Evolutionary conservation across 768 basidiomycete genomes (phyloP).

Genomic region (Russula sp.): DNA sequence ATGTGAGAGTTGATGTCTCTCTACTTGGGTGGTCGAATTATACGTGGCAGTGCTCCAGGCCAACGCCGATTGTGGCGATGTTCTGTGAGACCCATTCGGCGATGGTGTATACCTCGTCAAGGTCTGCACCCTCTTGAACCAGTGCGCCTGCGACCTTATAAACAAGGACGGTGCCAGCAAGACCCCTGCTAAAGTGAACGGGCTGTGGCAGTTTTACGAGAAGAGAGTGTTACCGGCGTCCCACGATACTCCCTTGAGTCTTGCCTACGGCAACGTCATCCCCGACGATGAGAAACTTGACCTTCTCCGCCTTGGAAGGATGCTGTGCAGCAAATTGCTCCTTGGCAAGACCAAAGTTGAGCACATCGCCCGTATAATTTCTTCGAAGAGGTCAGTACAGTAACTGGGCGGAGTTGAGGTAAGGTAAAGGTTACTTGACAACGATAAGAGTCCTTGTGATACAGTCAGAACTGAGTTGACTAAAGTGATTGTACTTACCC

Average conservation of each 20-base stretch:
- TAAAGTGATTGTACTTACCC: slow-evolving; percentile 40
- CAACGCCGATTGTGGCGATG: slow-evolving; percentile 78
- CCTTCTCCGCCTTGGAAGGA: slow-evolving; percentile 55
- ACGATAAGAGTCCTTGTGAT: slow-evolving; percentile 63
- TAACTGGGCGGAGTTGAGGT: too few species aligned
- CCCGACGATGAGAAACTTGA: slow-evolving; percentile 76
- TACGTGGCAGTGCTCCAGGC: slow-evolving; percentile 86
- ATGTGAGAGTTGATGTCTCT: not conserved
- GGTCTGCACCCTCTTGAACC: slow-evolving; percentile 54
- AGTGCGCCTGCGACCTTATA: slow-evolving; percentile 90
- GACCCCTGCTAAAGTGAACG: slow-evolving; percentile 44
- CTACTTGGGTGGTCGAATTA: not conserved
- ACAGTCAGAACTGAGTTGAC: not conserved
- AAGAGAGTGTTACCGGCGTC: slow-evolving; percentile 48
- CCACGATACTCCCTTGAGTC: slow-evolving; percentile 77
- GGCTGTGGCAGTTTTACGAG: not conserved
- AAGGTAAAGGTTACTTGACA: slow-evolving; percentile 51
- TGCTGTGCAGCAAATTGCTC: slow-evolving; percentile 72
- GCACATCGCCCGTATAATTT: slow-evolving; percentile 86
- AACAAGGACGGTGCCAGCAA: slow-evolving; percentile 74
- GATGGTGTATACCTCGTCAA: slow-evolving; percentile 59
- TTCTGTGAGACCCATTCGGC: slow-evolving; percentile 61
- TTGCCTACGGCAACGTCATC: slow-evolving; percentile 87
- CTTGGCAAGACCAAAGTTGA: slow-evolving; percentile 86
- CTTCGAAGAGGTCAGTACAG: slow-evolving; percentile 30